These are phyloP conservation scores for Corchorus capsularis DNA, from an alignment of 345 rosid genomes.

Conservation along the genomic window DNA sequence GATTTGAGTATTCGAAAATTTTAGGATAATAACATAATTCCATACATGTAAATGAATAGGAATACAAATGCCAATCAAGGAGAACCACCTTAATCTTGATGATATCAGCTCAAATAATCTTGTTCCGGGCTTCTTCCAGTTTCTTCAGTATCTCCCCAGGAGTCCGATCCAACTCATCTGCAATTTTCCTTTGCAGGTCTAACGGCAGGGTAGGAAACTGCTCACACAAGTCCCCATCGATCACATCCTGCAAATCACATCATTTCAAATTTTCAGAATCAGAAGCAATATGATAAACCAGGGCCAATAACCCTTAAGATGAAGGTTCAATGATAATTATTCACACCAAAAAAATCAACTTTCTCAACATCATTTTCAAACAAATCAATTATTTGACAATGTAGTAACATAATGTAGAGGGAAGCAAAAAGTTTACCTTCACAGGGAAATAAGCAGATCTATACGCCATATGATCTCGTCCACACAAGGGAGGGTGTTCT, in stretches of 20 bases:
- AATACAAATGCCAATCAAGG: background rate
- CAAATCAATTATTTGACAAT: background rate
- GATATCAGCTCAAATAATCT: conserved; percentile 50
- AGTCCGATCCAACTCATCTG: conserved; percentile 91
- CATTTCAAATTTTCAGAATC: conserved; percentile 17
- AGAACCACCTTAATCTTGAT: conserved; percentile 12
- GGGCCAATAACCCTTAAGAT: background rate
- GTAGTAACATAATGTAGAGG: background rate
- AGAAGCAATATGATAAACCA: background rate
- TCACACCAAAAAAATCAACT: background rate
- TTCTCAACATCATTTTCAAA: background rate
- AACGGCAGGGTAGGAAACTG: conserved; percentile 89
- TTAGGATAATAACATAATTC: background rate
- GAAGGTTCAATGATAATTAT: background rate
- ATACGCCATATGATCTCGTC: conserved; percentile 85
- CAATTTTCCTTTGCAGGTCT: conserved; percentile 89
- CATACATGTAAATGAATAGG: background rate
- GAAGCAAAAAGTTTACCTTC: conserved; percentile 49
- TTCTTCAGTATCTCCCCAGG: conserved; percentile 97
- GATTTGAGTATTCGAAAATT: no score
- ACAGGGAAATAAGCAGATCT: conserved; percentile 98
- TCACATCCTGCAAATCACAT: conserved; percentile 73
- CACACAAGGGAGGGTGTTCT: conserved; percentile 95
- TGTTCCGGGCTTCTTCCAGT: conserved; percentile 91
- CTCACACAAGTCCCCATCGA: conserved; percentile 97